Evolutionary conservation across 2,329 filamentous ascomycete genomes (phyloP), one percentile per base, ranked within the genome.

Genomic region (Cordyceps fumosorosea): DNA sequence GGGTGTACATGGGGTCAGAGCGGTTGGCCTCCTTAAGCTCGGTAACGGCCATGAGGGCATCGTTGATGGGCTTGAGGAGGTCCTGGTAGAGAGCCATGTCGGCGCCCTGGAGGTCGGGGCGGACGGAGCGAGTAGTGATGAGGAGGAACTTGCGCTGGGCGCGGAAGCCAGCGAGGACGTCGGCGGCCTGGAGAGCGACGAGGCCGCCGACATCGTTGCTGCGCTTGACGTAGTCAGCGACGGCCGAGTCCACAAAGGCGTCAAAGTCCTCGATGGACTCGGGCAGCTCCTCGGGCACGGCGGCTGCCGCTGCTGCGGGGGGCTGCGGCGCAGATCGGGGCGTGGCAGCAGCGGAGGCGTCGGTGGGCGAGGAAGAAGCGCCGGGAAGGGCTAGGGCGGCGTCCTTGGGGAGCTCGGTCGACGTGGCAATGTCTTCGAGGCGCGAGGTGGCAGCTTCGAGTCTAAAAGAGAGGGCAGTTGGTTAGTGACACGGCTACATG

Each of bases 371-470:
- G 63, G 53, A 65, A 16, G 73, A 73, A 14, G 75, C 69, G 10
- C 75, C 69, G 59, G 76, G 67, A 62, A 76, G 74, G 54, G 76
- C 75, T 42, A 80, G 75, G 34, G 77, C 74, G 47, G 78, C 77
- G 65, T 78, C 80, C 70, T 78, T 82, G 61, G 81, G 81, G 3
- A 83, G 75, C 67, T 89, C 87, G 60, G 83, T 85, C 18, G 91
- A 89, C 67, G 90, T 87, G 52, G 95, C 93, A 71, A 99, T 96
- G 75, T 99, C 95, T 80, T 99, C 95, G 62, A 99, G 86, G 63
- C 95, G 88, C 66, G 92, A 95, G 58, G 95, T 99, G 45, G 95
- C 95, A 74, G 95, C 95, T 83, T 99, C 95, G 69, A 99, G 89
- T 78, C 95, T 99, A 74, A 14, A 14, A 14, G 67, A 66, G 62